phyloP scores from a whole-genome alignment of 345 rosid genomes.

The Brassica juncea region DNA sequence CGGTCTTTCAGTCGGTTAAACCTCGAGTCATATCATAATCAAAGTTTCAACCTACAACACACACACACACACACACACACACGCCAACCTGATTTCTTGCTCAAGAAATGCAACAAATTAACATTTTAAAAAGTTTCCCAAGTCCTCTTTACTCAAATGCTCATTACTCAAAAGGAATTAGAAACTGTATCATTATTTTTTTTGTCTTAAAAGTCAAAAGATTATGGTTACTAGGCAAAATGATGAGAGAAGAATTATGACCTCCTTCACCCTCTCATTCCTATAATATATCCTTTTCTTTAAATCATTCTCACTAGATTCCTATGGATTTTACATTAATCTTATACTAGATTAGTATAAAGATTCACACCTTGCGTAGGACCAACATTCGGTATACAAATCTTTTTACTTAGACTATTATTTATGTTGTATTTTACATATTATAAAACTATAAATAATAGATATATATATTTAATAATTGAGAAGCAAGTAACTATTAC shows the following conservation, averaged over 20 bases:
- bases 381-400: too few species aligned
- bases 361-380: too few species aligned
- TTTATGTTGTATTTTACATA: too few species aligned
- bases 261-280: constrained; percentile 26
- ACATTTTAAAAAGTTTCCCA: background rate
- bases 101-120: background rate
- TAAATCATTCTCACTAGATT: constrained; percentile 17
- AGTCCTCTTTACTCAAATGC: background rate
- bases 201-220: constrained; percentile 25
- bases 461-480: too few species aligned
- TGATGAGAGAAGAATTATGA: constrained; percentile 49
- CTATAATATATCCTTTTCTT: constrained; percentile 1
- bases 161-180: background rate
- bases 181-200: constrained; percentile 1
- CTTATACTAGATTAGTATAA: background rate
- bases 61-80: background rate
- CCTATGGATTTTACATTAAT: constrained; percentile 3
- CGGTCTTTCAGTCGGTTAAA: background rate
- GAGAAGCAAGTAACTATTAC: too few species aligned
- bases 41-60: background rate
- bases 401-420: too few species aligned
- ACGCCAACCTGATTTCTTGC: background rate
- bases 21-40: background rate
- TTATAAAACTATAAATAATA: too few species aligned
- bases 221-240: constrained; percentile 43